Conservation (phyloP, 73 alveolate species). For the Tetrahymena elliotti region DNA sequence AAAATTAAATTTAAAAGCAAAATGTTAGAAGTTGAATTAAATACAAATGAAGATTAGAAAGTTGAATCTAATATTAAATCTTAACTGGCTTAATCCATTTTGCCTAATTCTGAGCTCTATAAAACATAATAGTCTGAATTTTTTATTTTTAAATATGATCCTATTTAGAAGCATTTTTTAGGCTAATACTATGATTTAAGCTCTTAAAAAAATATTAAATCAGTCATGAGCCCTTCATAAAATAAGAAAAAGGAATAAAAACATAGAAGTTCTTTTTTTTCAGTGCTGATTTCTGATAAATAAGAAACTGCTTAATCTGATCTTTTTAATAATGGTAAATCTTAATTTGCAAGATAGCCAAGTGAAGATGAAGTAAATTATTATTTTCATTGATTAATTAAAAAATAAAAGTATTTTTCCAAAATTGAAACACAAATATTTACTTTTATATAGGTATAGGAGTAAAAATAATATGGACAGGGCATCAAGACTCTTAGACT, state of each 20-base stretch:
- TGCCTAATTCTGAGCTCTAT: neutral
- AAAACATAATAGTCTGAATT: neutral
- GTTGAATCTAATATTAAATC: neutral
- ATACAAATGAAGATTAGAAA: neutral
- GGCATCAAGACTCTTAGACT: neutral
- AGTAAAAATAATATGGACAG: neutral
- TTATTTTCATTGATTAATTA: no score
- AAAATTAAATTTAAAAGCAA: neutral
- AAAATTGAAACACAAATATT: no score
- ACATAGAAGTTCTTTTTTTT: neutral
- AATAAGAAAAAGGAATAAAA: neutral
- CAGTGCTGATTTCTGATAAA: neutral
- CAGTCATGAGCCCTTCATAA: neutral
- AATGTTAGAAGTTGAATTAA: neutral
- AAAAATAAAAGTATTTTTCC: no score
- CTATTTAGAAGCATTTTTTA: neutral
- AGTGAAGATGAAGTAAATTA: neutral
- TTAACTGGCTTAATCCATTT: neutral
- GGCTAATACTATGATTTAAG: neutral
- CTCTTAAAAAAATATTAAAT: neutral
- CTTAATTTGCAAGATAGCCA: neutral
- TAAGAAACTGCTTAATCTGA: neutral
- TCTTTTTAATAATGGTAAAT: no score
- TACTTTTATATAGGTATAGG: neutral
- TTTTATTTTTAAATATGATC: neutral